Conservation (phyloP, 176 grass and related monocot species). For the Miscanthus lutarioriparius region DNA sequence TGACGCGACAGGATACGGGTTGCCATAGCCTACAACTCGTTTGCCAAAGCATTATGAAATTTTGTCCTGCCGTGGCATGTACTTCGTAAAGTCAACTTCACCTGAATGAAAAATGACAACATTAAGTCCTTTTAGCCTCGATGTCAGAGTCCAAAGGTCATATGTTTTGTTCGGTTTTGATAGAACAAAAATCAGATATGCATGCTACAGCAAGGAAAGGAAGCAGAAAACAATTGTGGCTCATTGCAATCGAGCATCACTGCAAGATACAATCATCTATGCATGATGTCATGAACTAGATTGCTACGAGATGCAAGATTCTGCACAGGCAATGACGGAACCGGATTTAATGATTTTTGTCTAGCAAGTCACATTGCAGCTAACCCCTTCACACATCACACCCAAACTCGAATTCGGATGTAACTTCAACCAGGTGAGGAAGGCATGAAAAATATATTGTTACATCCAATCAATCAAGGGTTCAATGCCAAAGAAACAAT, state of each 20-base stretch:
- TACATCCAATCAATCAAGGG: no score
- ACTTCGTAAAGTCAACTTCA: background rate
- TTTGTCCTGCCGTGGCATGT: background rate
- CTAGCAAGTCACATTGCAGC: no score
- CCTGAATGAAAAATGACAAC: background rate
- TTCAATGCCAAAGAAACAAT: no score
- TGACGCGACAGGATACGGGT: constrained; percentile 28
- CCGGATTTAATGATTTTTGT: no score
- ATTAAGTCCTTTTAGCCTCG: background rate
- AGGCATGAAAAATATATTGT: no score
- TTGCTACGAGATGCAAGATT: no score
- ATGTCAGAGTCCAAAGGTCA: background rate
- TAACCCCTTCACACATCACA: no score
- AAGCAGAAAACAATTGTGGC: background rate
- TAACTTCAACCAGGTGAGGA: no score
- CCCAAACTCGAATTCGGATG: no score
- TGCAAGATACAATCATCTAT: background rate
- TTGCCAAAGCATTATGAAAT: background rate
- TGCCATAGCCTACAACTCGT: constrained; percentile 32
- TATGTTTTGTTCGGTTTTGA: background rate
- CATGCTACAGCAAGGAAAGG: background rate
- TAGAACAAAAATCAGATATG: background rate
- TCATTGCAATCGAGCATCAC: background rate
- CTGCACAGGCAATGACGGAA: no score
- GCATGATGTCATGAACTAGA: no score